Base-by-base conservation (phyloP, 2,329 filamentous ascomycete genomes). In the Colletotrichum noveboracense region DNA sequence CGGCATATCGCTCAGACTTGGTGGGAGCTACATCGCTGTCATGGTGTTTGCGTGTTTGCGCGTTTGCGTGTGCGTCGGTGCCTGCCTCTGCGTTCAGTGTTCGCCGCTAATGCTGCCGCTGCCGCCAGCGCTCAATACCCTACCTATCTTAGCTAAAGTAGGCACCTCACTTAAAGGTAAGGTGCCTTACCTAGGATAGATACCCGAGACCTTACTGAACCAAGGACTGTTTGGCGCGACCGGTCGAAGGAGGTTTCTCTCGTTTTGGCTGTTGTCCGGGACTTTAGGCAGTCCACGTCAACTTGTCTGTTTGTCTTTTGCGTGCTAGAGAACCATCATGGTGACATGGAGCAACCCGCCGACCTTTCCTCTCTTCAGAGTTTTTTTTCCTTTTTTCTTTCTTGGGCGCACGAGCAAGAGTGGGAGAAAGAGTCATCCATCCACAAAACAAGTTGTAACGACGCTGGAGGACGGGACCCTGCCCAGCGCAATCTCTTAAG, bases 401-500 rank as follows among this genome's bases (percentile, higher is more conserved):
- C 14, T 18, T 38, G 7, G 36, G 14, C 14, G 34, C 7, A 38
- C 34, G 34, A 38, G 34, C 34, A 38, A 38, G 34, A 38, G 34
- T 38, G 14, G 14, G 36, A 38, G 36, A 38, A 38, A 60, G 64
- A 28, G 30, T 62, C n/a, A 28, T 36, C 28, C 38, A 55, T 28
- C 18, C 56, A 36, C 30, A 18, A 67, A n/a, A 10, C 28, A 36
- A 73, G n/a, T 61, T 55, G 66, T 13, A 48, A 73, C 56, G 56
- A 24, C 58, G 26, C 21, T 58, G 38, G 66, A 71, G 62, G 32
- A 69, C 56, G n/a, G 52, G 65, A 74, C 70, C 74, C 70, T 76
- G 70, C 66, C 34, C 43, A n/a, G 48, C 21, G 56, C 36, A 76
- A 76, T 74, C 70, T 76, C 58, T 58, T 70, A 58, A 74, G 32